Conservation (phyloP, 495 filamentous ascomycete species). For the Penicillium lividum region DNA sequence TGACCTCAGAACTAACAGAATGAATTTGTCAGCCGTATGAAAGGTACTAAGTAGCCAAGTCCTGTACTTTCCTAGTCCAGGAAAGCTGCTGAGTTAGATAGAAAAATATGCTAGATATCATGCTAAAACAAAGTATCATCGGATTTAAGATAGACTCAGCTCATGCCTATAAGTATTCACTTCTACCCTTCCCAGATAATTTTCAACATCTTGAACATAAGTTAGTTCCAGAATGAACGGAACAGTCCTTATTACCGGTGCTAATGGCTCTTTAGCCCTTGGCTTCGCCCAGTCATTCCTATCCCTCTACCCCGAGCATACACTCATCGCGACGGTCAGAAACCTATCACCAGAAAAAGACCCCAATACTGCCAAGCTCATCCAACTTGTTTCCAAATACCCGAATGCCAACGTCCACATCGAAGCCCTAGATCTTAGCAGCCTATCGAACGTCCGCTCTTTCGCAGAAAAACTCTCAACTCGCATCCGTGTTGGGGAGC, state of each 20-base stretch:
- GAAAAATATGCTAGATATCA: not conserved
- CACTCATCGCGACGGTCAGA: conserved; percentile 43
- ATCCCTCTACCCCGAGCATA: conserved; percentile 35
- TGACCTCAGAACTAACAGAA: not conserved
- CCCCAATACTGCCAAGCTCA: conserved; percentile 43
- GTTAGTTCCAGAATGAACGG: not conserved
- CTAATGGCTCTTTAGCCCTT: conserved; percentile 1
- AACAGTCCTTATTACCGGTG: conserved; percentile 2
- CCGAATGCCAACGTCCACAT: conserved; percentile 36
- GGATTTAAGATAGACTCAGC: not conserved
- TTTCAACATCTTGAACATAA: no score
- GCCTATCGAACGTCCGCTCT: conserved; percentile 33
- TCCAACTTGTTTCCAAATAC: conserved; percentile 31
- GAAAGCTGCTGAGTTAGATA: not conserved
- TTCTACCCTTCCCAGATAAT: no score
- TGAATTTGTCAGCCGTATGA: not conserved
- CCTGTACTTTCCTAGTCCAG: not conserved
- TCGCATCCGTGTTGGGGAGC: conserved; percentile 31
- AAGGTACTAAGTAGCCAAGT: not conserved
- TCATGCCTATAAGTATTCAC: not conserved
- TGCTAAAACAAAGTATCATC: not conserved
- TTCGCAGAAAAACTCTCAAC: conserved; percentile 34
- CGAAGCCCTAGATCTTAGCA: conserved; percentile 42
- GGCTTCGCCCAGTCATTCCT: conserved; percentile 44
- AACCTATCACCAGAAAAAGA: conserved; percentile 38